Base-by-base conservation (phyloP, 108 stramenopile genomes). In the Pseudonitzschia multiseries region DNA sequence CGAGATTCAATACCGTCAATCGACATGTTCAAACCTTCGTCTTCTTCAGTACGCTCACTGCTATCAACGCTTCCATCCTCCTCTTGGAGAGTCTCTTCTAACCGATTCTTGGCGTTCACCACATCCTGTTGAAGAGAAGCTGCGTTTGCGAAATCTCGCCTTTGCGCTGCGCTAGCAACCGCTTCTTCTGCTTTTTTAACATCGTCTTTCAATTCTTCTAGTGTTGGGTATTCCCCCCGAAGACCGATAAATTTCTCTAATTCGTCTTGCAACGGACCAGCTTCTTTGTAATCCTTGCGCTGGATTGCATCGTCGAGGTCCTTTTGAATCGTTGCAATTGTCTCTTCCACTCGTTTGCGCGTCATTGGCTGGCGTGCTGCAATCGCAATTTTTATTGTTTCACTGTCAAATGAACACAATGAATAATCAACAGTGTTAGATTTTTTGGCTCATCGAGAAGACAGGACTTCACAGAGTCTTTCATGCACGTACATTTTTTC, bases 291-390 rank as follows among this genome's bases (percentile, higher is more conserved):
- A 8, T 78, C 81, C 78, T 93, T 95, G 24, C 81, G 79, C 43
- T 79, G 61, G 21, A 95, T 60, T 22, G 90, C 90, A 50, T 84
- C 87, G 40, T 91, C 88, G 46, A 95, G 72, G 24, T 73, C 32
- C 32, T 52, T 59, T 71, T 91, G 79, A 2, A 84, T 65, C 69
- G 88, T 85, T 36, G 72, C 65, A 57, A 95, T 95, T 29, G 70
- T 78, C 52, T 71, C 68, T 52, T 95, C 94, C 42, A 95, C 56
- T 32, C 91, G 68, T 17, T 71, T 68, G 21, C 94, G 74, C 29
- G 92, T 95, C 54, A 95, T 71, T 13, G 94, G 94, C 36, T 87
- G 77, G 65, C 83, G 87, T 15, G 72, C 69, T 62, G 89, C 90
- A 56, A 95, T 60, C 32, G 84, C 92, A 59, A 72, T 77, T 68